Evolutionary conservation across 176 grass and related monocot genomes (phyloP).

Genomic region (Avena eriantha): DNA sequence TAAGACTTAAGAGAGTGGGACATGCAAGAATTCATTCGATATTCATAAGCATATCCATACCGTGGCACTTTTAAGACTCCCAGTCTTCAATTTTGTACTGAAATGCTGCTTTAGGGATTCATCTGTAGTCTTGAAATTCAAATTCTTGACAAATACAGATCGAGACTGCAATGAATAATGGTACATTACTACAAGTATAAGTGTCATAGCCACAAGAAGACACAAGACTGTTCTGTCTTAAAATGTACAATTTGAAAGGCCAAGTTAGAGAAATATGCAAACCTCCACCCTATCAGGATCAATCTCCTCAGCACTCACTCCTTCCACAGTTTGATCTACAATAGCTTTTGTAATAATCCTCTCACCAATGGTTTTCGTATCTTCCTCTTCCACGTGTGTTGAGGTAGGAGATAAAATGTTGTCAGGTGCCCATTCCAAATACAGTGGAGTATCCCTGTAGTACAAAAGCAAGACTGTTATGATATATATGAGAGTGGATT

Average conservation of each 20-base stretch:
- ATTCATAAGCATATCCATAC: conserved; percentile 50
- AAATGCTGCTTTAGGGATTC: conserved; percentile 86
- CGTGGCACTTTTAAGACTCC: conserved; percentile 84
- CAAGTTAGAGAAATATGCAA: conserved; percentile 36
- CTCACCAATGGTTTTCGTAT: conserved; percentile 60
- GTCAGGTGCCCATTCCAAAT: conserved; percentile 93
- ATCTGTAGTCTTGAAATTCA: conserved; percentile 93
- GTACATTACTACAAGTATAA: conserved; percentile 37
- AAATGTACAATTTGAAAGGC: not conserved
- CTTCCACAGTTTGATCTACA: conserved; percentile 85
- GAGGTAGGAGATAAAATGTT: conserved; percentile 77
- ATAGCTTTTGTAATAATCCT: conserved; percentile 78
- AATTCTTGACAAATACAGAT: conserved; percentile 93
- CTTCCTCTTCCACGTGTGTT: conserved; percentile 59
- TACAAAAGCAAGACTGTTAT: conserved; percentile 25
- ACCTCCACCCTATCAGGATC: conserved; percentile 97
- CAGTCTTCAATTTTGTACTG: conserved; percentile 71
- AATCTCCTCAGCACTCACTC: conserved; percentile 79
- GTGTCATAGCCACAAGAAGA: conserved; percentile 29
- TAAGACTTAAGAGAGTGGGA: conserved; percentile 36
- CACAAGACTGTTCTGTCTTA: not conserved
- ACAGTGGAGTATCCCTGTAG: conserved; percentile 87
- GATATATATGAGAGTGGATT: too few species aligned
- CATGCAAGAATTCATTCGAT: not conserved
- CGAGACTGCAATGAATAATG: conserved; percentile 70